Conservation (phyloP, 2,329 filamentous ascomycete genomes). For the Xylaria sp. region DNA sequence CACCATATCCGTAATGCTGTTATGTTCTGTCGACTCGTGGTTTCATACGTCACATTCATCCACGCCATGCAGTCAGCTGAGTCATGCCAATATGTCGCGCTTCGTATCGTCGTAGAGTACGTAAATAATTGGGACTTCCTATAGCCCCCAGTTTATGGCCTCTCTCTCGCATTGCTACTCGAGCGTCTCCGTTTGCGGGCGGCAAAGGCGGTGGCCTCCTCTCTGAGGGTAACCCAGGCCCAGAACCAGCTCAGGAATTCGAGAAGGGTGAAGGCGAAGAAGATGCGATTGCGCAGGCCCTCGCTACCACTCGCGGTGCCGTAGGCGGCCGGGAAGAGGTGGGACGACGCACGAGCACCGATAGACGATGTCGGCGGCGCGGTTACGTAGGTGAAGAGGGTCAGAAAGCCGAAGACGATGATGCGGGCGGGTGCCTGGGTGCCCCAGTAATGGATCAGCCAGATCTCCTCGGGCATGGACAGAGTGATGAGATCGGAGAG, state of each 20-base stretch:
- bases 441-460: constrained; percentile 67
- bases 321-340: constrained; percentile 32
- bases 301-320: constrained; percentile 58
- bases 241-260: constrained; percentile 89
- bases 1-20: neutral
- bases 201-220: constrained; percentile 60
- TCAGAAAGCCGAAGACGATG: constrained; percentile 58
- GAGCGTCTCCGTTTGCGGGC: constrained; percentile 42
- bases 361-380: constrained; percentile 38
- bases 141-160: neutral
- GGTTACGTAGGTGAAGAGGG: constrained; percentile 59
- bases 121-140: neutral
- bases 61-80: neutral
- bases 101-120: neutral
- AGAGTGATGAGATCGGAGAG: constrained; percentile 69
- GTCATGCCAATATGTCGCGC: neutral
- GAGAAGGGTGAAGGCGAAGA: constrained; percentile 84
- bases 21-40: neutral
- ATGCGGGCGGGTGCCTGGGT: constrained; percentile 64
- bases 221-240: constrained; percentile 73
- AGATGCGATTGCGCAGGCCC: constrained; percentile 78
- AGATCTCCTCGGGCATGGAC: constrained; percentile 70
- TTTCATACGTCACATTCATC: neutral
- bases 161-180: constrained; percentile 11
- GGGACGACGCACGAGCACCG: no score